Evolutionary conservation across 2,329 filamentous ascomycete genomes (phyloP).

Genomic region (Cadophora malorum): DNA sequence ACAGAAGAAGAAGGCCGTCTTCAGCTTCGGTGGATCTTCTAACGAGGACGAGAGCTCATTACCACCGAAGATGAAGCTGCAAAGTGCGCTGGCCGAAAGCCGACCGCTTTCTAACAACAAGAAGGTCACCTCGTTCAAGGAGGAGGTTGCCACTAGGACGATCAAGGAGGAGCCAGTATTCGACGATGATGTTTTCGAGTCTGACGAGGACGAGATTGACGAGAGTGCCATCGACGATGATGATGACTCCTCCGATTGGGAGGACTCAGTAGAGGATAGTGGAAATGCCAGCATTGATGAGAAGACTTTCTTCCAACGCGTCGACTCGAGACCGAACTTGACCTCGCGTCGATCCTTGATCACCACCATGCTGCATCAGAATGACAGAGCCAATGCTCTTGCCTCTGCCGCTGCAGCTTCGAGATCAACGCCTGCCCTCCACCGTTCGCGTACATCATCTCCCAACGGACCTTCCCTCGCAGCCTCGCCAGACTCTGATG

Average conservation of each 20-base stretch:
- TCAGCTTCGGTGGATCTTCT: constrained; percentile 80
- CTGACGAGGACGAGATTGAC: constrained; percentile 71
- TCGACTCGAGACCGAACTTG: constrained; percentile 86
- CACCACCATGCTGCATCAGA: constrained; percentile 86
- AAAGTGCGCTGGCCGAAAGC: constrained; percentile 61
- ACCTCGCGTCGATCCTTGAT: constrained; percentile 87
- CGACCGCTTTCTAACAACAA: constrained; percentile 52
- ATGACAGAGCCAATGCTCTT: constrained; percentile 73
- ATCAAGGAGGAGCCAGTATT: constrained; percentile 63
- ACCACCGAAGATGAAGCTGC: constrained; percentile 52
- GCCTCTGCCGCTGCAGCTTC: constrained; percentile 65
- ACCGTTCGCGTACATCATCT: constrained; percentile 67
- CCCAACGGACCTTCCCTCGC: constrained; percentile 72
- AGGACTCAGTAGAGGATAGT: constrained; percentile 77
- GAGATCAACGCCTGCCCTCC: constrained; percentile 58
- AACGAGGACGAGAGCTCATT: constrained; percentile 84
- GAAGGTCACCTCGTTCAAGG: constrained; percentile 84
- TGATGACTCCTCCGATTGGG: constrained; percentile 64
- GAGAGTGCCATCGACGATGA: constrained; percentile 83
- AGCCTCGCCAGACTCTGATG: constrained; percentile 51
- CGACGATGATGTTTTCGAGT: constrained; percentile 62
- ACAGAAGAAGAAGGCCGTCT: constrained; percentile 65
- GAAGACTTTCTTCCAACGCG: constrained; percentile 82
- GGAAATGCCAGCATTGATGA: constrained; percentile 84
- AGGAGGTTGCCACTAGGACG: constrained; percentile 72